These are phyloP conservation scores for Suillus placidus DNA, from an alignment of 768 basidiomycete species.

Conservation along the genomic window DNA sequence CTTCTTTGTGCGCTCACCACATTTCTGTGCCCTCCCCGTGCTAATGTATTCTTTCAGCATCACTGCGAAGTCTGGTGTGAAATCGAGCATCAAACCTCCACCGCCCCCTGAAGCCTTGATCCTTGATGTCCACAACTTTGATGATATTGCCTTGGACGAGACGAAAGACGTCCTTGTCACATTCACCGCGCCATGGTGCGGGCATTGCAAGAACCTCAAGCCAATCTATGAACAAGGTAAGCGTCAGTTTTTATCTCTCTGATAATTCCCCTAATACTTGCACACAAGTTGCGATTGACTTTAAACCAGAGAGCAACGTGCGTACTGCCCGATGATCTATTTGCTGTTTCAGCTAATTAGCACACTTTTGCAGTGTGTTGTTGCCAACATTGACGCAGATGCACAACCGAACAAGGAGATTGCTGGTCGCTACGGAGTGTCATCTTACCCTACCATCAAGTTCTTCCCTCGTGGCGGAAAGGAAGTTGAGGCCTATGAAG, in stretches of 20 bases:
- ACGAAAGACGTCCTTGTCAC: conserved; percentile 84
- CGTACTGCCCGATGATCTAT: conserved; percentile 22
- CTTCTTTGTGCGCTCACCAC: conserved; percentile 60
- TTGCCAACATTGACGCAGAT: conserved; percentile 92
- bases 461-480: conserved; percentile 83
- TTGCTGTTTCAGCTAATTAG: background rate
- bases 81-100: conserved; percentile 86
- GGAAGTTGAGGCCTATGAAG: conserved; percentile 67
- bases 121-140: conserved; percentile 73
- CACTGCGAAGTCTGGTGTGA: conserved; percentile 72
- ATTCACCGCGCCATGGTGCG: conserved; percentile 87
- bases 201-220: conserved; percentile 93
- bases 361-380: conserved; percentile 62
- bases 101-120: conserved; percentile 70
- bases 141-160: conserved; percentile 69
- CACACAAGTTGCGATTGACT: conserved; percentile 70
- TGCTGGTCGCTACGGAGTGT: conserved; percentile 70
- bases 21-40: background rate
- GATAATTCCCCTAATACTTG: conserved; percentile 7
- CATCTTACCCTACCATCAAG: conserved; percentile 91
- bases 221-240: conserved; percentile 81
- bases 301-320: conserved; percentile 77
- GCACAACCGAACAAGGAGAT: conserved; percentile 76
- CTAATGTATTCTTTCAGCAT: conserved; percentile 49
- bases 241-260: background rate